phyloP scores from a whole-genome alignment of 176 grass and related monocot species.

The Thalia dealbata region DNA sequence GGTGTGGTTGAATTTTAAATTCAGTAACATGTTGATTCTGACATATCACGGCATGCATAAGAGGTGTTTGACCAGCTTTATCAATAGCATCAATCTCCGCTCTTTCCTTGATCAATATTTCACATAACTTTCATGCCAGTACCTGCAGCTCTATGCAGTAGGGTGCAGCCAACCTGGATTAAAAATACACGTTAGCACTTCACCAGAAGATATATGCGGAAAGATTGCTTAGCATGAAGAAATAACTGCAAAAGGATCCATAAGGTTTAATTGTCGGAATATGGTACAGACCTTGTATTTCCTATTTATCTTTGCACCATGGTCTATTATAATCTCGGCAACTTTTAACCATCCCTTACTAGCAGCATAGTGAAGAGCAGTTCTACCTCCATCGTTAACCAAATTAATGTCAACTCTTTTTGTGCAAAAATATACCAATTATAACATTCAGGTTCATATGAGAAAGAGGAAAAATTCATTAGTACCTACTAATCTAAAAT shows the following conservation, averaged over 20 bases:
- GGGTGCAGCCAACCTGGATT: constrained; percentile 63
- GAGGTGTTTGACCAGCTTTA: constrained; percentile 56
- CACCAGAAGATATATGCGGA: neutral
- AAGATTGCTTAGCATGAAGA: constrained; percentile 7
- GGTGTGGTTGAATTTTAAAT: neutral
- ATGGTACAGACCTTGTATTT: constrained; percentile 61
- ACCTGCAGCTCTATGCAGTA: constrained; percentile 90
- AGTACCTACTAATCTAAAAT: neutral
- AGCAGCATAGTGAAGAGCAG: constrained; percentile 93
- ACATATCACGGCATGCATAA: constrained; percentile 76
- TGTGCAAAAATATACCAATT: constrained; percentile 22
- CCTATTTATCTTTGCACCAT: constrained; percentile 72
- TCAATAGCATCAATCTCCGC: constrained; percentile 72
- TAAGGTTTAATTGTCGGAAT: neutral
- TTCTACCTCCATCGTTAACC: constrained; percentile 70
- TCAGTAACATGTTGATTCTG: constrained; percentile 55
- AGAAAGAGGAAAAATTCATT: neutral
- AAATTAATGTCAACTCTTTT: constrained; percentile 77
- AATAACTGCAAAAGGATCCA: neutral
- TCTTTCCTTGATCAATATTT: constrained; percentile 90
- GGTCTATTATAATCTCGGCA: constrained; percentile 57
- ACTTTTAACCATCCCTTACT: constrained; percentile 68
- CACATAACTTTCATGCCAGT: constrained; percentile 63
- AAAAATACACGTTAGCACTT: constrained; percentile 13
- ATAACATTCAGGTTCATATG: neutral